phyloP scores from a whole-genome alignment of 345 rosid species.

The Gynandropsis gynandra region DNA sequence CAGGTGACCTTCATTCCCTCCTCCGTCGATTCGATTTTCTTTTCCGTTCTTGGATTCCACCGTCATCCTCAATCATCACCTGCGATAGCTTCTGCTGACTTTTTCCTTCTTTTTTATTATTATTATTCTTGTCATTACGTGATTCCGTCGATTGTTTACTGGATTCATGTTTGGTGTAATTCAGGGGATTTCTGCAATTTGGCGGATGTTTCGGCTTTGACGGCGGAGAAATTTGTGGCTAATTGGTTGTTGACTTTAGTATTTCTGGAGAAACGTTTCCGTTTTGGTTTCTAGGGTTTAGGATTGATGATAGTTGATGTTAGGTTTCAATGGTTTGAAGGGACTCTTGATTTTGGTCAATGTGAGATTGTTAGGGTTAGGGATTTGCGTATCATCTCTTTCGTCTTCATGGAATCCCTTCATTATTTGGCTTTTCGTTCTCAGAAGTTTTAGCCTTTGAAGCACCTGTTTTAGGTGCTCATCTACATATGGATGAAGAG shows the following conservation, averaged over 20 bases:
- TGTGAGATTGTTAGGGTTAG: constrained; percentile 21
- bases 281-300: neutral
- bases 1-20: constrained; percentile 16
- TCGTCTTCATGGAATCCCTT: constrained; percentile 27
- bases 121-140: neutral
- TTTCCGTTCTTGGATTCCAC: neutral
- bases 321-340: constrained; percentile 12
- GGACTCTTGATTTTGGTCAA: constrained; percentile 23
- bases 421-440: constrained; percentile 22
- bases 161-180: constrained; percentile 30
- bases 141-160: constrained; percentile 13
- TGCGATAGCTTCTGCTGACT: neutral
- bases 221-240: constrained; percentile 10
- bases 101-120: neutral
- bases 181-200: constrained; percentile 31
- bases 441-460: constrained; percentile 19
- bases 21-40: neutral
- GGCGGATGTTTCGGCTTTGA: constrained; percentile 29
- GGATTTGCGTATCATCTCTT: constrained; percentile 13
- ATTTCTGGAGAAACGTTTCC: neutral
- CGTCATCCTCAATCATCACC: neutral
- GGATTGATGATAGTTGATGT: neutral
- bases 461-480: constrained; percentile 3
- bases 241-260: neutral
- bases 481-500: constrained; percentile 45